phyloP scores from a whole-genome alignment of 345 rosid genomes.

The Rhizophora mangle region DNA sequence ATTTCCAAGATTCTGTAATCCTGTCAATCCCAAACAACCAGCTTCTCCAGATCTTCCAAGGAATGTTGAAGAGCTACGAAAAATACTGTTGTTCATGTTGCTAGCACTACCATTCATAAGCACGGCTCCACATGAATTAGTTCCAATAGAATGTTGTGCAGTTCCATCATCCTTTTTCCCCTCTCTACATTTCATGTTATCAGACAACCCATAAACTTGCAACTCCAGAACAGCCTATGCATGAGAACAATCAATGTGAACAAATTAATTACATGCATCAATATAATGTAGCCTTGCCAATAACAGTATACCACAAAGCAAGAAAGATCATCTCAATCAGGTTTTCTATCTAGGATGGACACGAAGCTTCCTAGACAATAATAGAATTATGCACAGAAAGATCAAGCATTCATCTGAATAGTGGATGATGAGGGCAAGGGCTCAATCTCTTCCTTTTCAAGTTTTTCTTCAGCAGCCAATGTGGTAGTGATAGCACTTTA shows the following conservation, averaged over 20 bases:
- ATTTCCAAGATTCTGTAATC: conserved; percentile 96
- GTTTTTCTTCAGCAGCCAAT: too few relatives aligned
- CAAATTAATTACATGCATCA: conserved; percentile 9
- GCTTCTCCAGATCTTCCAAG: conserved; percentile 74
- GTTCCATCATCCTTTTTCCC: conserved; percentile 66
- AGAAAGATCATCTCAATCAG: background rate
- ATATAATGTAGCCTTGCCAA: conserved; percentile 10
- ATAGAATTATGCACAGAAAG: too few relatives aligned
- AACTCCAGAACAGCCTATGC: conserved; percentile 72
- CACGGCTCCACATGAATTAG: conserved; percentile 33
- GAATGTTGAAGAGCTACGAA: conserved; percentile 40
- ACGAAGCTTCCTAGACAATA: too few relatives aligned
- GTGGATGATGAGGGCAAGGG: too few relatives aligned
- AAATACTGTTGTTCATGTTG: conserved; percentile 42
- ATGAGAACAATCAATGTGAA: conserved; percentile 25
- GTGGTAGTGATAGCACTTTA: too few relatives aligned
- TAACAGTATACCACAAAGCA: background rate
- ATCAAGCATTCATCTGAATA: too few relatives aligned
- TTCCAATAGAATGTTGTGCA: conserved; percentile 45
- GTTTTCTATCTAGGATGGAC: too few relatives aligned
- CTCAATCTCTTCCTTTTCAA: too few relatives aligned
- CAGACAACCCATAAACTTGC: conserved; percentile 97
- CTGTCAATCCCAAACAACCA: conserved; percentile 91
- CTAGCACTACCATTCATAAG: conserved; percentile 49
- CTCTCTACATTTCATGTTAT: conserved; percentile 72